Evolutionary conservation across 148 eudicot genomes (phyloP).

Genomic region (Persicaria maculosa): DNA sequence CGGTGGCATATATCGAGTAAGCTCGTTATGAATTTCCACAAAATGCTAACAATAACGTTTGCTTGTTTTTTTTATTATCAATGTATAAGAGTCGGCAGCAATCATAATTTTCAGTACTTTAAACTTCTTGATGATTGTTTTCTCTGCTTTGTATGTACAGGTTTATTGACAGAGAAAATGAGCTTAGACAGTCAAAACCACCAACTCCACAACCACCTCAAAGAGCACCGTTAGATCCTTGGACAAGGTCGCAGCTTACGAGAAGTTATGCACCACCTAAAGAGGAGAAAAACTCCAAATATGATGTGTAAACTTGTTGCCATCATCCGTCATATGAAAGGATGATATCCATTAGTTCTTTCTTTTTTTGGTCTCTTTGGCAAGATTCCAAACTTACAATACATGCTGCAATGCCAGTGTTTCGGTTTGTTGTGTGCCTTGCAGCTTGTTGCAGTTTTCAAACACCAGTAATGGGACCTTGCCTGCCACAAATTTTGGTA

Average conservation of each 20-base stretch:
- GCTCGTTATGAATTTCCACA: conserved; percentile 11
- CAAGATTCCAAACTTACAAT: not conserved
- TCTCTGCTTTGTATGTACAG: conserved; percentile 29
- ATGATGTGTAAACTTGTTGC: conserved; percentile 20
- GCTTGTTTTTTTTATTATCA: too few relatives aligned
- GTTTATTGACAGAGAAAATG: conserved; percentile 81
- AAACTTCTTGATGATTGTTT: not conserved
- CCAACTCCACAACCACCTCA: conserved; percentile 69
- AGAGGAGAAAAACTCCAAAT: conserved; percentile 58
- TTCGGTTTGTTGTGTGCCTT: not conserved
- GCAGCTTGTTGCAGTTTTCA: too few relatives aligned
- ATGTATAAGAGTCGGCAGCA: too few relatives aligned
- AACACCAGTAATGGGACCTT: too few relatives aligned
- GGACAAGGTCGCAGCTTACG: conserved; percentile 78
- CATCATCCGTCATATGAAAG: not conserved
- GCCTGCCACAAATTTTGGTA: too few relatives aligned
- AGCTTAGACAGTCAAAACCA: conserved; percentile 87
- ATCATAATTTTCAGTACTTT: not conserved
- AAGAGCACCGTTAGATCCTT: conserved; percentile 76
- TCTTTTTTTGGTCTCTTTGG: too few relatives aligned
- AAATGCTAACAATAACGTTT: not conserved
- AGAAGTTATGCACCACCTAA: conserved; percentile 78
- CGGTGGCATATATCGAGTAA: conserved; percentile 98
- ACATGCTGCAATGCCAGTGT: conserved; percentile 1
- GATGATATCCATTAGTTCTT: not conserved